phyloP scores from a whole-genome alignment of 192 early-diverging fungal species.

The Gigaspora rosea region DNA sequence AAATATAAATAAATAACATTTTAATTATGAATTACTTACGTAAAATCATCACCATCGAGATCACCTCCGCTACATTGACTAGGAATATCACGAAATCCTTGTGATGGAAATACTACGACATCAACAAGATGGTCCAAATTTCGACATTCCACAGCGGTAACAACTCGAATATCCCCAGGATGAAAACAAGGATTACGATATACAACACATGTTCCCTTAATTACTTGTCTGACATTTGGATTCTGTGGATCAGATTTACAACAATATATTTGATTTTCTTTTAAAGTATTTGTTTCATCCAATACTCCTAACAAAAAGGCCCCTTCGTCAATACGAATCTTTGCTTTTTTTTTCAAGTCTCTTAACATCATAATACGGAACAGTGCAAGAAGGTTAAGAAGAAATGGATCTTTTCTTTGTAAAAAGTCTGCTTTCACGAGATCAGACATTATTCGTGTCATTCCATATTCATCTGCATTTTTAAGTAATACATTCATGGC shows the following conservation, averaged over 20 bases:
- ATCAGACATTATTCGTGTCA: conserved; percentile 38
- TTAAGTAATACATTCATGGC: conserved; percentile 43
- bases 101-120: conserved; percentile 74
- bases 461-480: conserved; percentile 51
- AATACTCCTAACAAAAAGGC: conserved; percentile 58
- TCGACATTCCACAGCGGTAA: conserved; percentile 56
- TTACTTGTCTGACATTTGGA: conserved; percentile 25
- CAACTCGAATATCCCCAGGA: conserved; percentile 65
- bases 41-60: conserved; percentile 78
- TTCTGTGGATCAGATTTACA: conserved; percentile 43
- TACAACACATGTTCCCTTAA: conserved; percentile 48
- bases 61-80: conserved; percentile 82
- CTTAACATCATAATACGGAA: conserved; percentile 49
- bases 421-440: conserved; percentile 56
- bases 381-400: conserved; percentile 46
- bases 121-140: conserved; percentile 53
- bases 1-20: not conserved
- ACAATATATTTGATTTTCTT: conserved; percentile 54
- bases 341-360: conserved; percentile 54
- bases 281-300: conserved; percentile 49
- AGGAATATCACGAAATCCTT: conserved; percentile 68
- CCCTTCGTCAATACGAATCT: conserved; percentile 54
- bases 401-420: conserved; percentile 43
- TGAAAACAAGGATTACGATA: conserved; percentile 67
- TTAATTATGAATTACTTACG: conserved; percentile 40